Base-by-base conservation (phyloP, 73 alveolate species). In the Paramecium caudatum region DNA sequence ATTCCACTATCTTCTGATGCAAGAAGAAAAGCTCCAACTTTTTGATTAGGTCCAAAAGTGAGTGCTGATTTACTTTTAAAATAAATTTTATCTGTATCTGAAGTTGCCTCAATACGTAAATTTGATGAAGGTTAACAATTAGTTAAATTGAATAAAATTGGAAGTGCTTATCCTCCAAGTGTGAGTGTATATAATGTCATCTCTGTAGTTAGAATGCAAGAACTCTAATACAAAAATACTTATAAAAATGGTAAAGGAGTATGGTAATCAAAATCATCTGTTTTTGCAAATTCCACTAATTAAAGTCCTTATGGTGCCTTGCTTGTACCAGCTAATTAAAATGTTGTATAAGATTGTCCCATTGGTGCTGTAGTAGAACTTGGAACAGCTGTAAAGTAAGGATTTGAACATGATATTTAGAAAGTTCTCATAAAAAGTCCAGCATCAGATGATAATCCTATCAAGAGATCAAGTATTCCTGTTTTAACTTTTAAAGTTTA, bases 1-100 rank as follows among this genome's bases (percentile, higher is more conserved):
- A 65, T 65, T 10, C 83, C 83, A 65, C 49, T 65, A 15, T 65
- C 83, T 65, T 65, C 83, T n/a, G 83, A 30, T 33, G 83, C 83
- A n/a, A 65, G 7, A 13, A 65, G 50, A 13, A 65, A 65, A 27
- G 83, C 83, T 1, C 83, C 83, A 0, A 65, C 49, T 33, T 30
- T 33, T 33, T 36, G 15, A 65, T 30, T 65, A 10, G 39, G 83
- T 2, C 83, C 83, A 65, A 65, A 65, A 33, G 83, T 65, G 1
- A 65, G 16, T 3, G 83, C 27, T 30, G 83, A 65, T 65, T 65
- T 65, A 65, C 50, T 33, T 32, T 65, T 65, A 16, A 65, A 65
- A 65, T 65, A 65, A 30, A 65, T 65, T 16, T 65, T 65, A n/a
- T 65, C 83, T 13, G 47, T 65, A 12, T 30, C 47, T 0, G 49